phyloP scores from a whole-genome alignment of 2,329 filamentous ascomycete genomes.

The Colletotrichum noveboracense region DNA sequence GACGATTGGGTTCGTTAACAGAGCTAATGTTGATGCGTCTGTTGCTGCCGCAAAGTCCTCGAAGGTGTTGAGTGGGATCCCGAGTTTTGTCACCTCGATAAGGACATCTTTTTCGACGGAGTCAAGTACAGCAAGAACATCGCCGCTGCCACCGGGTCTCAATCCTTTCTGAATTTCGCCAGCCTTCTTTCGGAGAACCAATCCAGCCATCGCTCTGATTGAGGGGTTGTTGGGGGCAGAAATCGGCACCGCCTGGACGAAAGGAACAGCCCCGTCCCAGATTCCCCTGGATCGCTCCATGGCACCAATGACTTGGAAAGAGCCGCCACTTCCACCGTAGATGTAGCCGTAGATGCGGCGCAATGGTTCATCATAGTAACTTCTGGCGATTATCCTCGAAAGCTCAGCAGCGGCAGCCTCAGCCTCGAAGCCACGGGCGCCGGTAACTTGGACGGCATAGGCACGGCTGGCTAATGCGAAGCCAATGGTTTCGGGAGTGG shows the following conservation, averaged over 20 bases:
- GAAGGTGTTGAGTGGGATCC: slow-evolving; percentile 4
- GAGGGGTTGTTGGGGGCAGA: slow-evolving; percentile 23
- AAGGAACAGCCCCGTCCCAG: slow-evolving; percentile 26
- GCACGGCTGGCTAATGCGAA: slow-evolving; percentile 25
- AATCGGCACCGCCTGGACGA: slow-evolving; percentile 24
- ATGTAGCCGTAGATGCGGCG: slow-evolving; percentile 24
- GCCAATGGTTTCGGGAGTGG: slow-evolving; percentile 7
- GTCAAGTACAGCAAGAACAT: neutral
- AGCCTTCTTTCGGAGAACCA: neutral
- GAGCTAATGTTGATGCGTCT: neutral
- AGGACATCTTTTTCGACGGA: neutral
- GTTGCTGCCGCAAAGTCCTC: slow-evolving; percentile 12
- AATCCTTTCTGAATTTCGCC: slow-evolving; percentile 7
- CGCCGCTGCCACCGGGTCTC: slow-evolving; percentile 12
- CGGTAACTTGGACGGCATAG: slow-evolving; percentile 24
- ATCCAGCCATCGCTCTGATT: slow-evolving; percentile 12
- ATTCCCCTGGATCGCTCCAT: slow-evolving; percentile 24
- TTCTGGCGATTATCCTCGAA: slow-evolving; percentile 17
- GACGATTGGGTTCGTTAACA: neutral
- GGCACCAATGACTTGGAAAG: slow-evolving; percentile 23
- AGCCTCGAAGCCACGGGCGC: slow-evolving; percentile 21
- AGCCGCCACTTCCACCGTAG: slow-evolving; percentile 28
- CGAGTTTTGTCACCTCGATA: slow-evolving; percentile 3
- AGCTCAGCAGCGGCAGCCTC: slow-evolving; percentile 27
- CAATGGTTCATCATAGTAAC: slow-evolving; percentile 12